Evolutionary conservation across 2,329 filamentous ascomycete genomes (phyloP).

Genomic region (Tolypocladium sp.): DNA sequence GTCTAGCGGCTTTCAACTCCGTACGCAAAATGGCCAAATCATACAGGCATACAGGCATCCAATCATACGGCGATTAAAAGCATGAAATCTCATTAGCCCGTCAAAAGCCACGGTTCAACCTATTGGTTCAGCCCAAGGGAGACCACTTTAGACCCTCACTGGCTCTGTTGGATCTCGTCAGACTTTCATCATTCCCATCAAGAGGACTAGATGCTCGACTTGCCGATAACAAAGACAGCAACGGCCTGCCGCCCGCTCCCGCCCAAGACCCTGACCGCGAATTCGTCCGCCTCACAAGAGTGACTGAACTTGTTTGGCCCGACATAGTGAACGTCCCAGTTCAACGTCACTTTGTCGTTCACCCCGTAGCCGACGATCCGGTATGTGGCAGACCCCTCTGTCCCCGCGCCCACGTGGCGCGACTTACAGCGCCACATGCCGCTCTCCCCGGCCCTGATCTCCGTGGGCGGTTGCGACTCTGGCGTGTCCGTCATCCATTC

Average conservation of each 20-base stretch:
- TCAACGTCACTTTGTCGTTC: background rate
- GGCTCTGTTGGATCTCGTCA: background rate
- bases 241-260: background rate
- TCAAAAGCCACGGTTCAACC: too few species aligned
- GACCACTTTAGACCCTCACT: background rate
- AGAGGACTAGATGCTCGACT: background rate
- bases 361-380: background rate
- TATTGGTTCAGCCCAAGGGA: too few species aligned
- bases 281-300: background rate
- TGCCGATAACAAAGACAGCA: constrained; percentile 1
- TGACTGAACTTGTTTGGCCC: constrained; percentile 1
- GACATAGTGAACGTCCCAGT: constrained; percentile 1
- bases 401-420: background rate
- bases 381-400: background rate
- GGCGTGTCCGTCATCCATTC: constrained; percentile 2
- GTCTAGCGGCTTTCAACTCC: background rate
- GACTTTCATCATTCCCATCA: background rate
- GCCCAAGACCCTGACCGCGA: background rate
- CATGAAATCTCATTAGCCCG: too few species aligned
- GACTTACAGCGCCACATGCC: constrained; percentile 2
- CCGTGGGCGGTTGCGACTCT: background rate
- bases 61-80: too few species aligned
- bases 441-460: constrained; percentile 2
- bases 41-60: too few species aligned
- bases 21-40: too few species aligned